Base-by-base conservation (phyloP, 2,329 filamentous ascomycete species). In the Thelonectria blattea region DNA sequence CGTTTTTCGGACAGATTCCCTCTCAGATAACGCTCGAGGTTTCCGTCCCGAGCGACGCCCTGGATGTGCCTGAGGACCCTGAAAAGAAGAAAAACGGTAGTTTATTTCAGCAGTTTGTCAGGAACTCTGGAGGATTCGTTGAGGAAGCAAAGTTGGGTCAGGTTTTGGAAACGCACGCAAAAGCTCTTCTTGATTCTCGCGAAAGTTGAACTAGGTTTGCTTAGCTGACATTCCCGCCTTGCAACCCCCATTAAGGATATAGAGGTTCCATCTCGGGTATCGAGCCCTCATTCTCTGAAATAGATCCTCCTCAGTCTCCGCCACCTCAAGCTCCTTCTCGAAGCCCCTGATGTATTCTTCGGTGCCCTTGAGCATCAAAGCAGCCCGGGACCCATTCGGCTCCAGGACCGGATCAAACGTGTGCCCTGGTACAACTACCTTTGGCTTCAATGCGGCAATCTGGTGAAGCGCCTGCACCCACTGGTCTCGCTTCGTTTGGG, bases 401-500 rank as follows among this genome's bases (percentile, higher is more conserved):
- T 39, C 20, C 18, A 39, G 30, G 2, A 15, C 6, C 22, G 52
- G 52, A 3, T 5, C 51, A n/a, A 57, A 57, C 3, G 54, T 56
- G 24, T 56, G 54, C 7, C 54, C 54, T 3, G 54, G 46, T 14
- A 56, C 53, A 43, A 56, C 14, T 5, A 56, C 48, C 17, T 56
- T 49, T 12, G 53, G 53, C 17, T 27, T 45, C 18, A 56, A 45
- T 1, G 39, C 47, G 3, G 54, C 47, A 34, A 56, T 51, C 5
- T 56, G 27, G 3, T 37, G 50, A 9, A 56, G 17, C 2, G 24
- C 39, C 18, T 50, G 1, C 1, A 39, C n/a, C 48, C 55, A 57
- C 8, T 56, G 22, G 12, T 20, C 24, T 14, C 41, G 41, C 12
- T 20, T 46, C 42, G 45, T 18, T 30, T 18, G 12, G 9, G 41